Evolutionary conservation across 768 basidiomycete genomes (phyloP).

Genomic region (Pleurotus platypus): DNA sequence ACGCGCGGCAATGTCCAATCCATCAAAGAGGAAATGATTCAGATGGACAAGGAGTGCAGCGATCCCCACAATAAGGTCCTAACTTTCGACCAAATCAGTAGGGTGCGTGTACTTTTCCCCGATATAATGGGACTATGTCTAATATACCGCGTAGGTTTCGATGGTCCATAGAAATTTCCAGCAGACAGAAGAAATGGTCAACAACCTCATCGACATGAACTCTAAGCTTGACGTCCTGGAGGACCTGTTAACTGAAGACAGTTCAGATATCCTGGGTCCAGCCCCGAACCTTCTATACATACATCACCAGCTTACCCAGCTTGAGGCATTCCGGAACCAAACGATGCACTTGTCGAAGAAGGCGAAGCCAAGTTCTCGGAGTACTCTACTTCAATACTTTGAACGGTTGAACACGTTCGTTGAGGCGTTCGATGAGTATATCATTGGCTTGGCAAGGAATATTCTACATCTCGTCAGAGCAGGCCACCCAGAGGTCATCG

Average conservation of each 20-base stretch:
- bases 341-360: slow-evolving; percentile 93
- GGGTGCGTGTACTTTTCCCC: slow-evolving; percentile 48
- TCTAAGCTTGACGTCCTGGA: slow-evolving; percentile 77
- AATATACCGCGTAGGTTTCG: slow-evolving; percentile 66
- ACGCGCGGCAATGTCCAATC: slow-evolving; percentile 76
- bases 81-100: slow-evolving; percentile 94
- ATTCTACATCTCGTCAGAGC: slow-evolving; percentile 76
- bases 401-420: slow-evolving; percentile 81
- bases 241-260: slow-evolving; percentile 72
- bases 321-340: slow-evolving; percentile 92
- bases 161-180: slow-evolving; percentile 94
- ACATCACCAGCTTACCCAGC: slow-evolving; percentile 88
- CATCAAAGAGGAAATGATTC: slow-evolving; percentile 83
- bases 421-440: slow-evolving; percentile 80
- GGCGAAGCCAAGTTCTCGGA: slow-evolving; percentile 61
- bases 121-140: neutral
- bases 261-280: slow-evolving; percentile 76
- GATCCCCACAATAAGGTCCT: slow-evolving; percentile 75
- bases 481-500: slow-evolving; percentile 82
- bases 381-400: slow-evolving; percentile 75
- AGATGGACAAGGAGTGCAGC: slow-evolving; percentile 69
- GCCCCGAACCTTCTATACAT: slow-evolving; percentile 86
- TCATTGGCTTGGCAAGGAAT: slow-evolving; percentile 72
- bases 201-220: slow-evolving; percentile 91
- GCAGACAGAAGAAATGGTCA: slow-evolving; percentile 93